A percentile compares a stretch with the other conserved stretches of the same genome.
These are phyloP conservation scores for Globisporangium orthogonon DNA, from an alignment of 352 stramenopile species.

Conservation along the genomic window DNA sequence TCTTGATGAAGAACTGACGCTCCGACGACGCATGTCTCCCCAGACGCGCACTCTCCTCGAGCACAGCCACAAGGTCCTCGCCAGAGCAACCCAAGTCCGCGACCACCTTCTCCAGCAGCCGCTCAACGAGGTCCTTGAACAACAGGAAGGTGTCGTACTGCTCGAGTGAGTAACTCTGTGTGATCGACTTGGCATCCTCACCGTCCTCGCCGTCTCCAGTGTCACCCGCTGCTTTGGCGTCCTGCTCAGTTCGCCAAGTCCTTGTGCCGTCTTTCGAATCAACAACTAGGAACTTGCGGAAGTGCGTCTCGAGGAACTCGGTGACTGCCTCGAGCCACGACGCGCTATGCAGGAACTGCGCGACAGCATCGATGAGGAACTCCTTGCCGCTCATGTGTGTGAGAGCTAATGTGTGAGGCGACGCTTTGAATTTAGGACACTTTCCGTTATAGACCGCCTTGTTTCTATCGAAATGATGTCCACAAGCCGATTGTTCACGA, in stretches of 20 bases:
- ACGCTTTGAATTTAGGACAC: neutral
- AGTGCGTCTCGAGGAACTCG: constrained; percentile 54
- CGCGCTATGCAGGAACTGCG: constrained; percentile 57
- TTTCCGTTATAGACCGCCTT: no score
- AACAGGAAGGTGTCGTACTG: constrained; percentile 64
- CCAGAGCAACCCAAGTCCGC: constrained; percentile 54
- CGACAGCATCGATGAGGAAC: constrained; percentile 69
- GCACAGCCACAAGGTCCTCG: constrained; percentile 38
- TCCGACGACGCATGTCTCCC: constrained; percentile 31
- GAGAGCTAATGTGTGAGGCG: neutral
- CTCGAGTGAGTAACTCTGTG: constrained; percentile 35
- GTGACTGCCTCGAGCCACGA: constrained; percentile 43
- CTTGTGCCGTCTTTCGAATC: neutral
- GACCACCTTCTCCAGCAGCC: constrained; percentile 52
- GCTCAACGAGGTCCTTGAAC: constrained; percentile 68
- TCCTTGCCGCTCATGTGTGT: constrained; percentile 37
- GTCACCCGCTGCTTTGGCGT: neutral
- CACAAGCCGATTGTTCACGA: no score
- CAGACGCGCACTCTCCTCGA: constrained; percentile 34
- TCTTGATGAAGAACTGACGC: constrained; percentile 61
- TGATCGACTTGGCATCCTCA: constrained; percentile 9
- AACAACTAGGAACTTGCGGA: constrained; percentile 31
- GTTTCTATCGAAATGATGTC: no score
- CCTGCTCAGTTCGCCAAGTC: neutral
- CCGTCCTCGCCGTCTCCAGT: constrained; percentile 1